These are phyloP conservation scores for Saccharomyces cerevisiae DNA, from an alignment of 805 yeast species.

Conservation along the genomic window DNA sequence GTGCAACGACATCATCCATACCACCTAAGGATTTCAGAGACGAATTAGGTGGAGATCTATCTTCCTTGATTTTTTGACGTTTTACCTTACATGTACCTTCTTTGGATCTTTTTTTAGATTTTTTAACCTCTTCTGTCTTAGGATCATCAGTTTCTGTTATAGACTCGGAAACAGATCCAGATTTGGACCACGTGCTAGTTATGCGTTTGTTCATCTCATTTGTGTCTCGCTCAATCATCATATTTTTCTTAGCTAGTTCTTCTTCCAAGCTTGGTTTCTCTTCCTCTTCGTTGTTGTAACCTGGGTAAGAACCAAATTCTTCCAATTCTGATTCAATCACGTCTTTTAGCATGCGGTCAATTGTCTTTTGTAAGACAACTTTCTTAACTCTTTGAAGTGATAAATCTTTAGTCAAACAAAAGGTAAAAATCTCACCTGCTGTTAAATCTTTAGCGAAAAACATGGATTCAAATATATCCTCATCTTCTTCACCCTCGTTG, in stretches of 20 bases:
- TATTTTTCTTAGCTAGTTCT: conserved; percentile 31
- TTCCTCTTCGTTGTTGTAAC: conserved; percentile 18
- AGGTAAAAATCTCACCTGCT: conserved; percentile 44
- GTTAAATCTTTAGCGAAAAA: conserved; percentile 57
- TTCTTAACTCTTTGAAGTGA: conserved; percentile 64
- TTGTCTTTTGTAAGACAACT: conserved; percentile 50
- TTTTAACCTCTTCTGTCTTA: conserved; percentile 26
- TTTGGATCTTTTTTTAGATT: conserved; percentile 45
- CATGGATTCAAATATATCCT: conserved; percentile 29
- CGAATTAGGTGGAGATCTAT: conserved; percentile 61
- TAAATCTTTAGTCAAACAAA: conserved; percentile 56
- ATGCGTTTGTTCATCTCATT: conserved; percentile 73
- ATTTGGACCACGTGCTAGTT: conserved; percentile 55
- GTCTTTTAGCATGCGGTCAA: conserved; percentile 49
- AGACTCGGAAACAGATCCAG: conserved; percentile 4
- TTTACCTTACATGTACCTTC: conserved; percentile 32
- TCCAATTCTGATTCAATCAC: conserved; percentile 54
- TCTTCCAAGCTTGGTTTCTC: conserved; percentile 32
- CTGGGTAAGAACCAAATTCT: conserved; percentile 35
- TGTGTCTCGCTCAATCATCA: conserved; percentile 58
- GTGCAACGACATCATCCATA: conserved; percentile 73
- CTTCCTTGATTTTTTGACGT: conserved; percentile 39
- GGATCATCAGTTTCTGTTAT: conserved; percentile 8
- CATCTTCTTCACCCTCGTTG: conserved; percentile 14
- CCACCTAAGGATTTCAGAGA: conserved; percentile 80